Evolutionary conservation across 1,284 basidiomycete species (phyloP), one percentile per base, ranked within the genome.

Genomic region (Leucocoprinus gongylophorus): DNA sequence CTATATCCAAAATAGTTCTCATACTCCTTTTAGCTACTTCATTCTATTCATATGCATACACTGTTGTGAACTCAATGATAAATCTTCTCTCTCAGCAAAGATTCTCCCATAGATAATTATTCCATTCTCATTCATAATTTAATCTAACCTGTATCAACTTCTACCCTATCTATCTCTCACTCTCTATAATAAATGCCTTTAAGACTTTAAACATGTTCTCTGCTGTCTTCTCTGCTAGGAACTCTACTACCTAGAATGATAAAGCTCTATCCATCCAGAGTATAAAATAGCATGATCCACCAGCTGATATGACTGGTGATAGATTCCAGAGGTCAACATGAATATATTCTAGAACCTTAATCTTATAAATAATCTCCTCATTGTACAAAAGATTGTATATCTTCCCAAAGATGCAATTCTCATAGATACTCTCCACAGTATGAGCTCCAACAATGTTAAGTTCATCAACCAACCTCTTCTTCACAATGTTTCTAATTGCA

Each of bases 21-120:
- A 67, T 67, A 10, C 55, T 49, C 1, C 57, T 55, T 48, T 72
- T 67, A 1, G 65, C 59, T 1, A 57, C 52, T 0, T 62, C 61
- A 46, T 67, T 66, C 20, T 58, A 51, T 2, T 57, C 35, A 5
- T 61, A 58, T 0, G 62, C 55, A 48, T 65, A 62, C 8, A 56
- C 51, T 8, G 60, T 49, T 1, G 56, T 61, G 1, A 53, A 42
- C 13, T 63, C 57, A n/a, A 56, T 53, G 7, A 50, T 50, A 17
- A 67, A 66, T 1, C 65, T 63, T 18, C 57, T 17, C 23, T 54
- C 35, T 0, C 21, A 12, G 17, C 39, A 50, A 43, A 57, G 62
- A 2, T 46, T 50, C 9, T 51, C 39, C 55, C 57, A 61, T 15
- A 51, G 5, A 2, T 41, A 42, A 20, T 55, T 61, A 9, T 41